Evolutionary conservation across 768 basidiomycete species (phyloP).

Genomic region (Mycena belliarum): DNA sequence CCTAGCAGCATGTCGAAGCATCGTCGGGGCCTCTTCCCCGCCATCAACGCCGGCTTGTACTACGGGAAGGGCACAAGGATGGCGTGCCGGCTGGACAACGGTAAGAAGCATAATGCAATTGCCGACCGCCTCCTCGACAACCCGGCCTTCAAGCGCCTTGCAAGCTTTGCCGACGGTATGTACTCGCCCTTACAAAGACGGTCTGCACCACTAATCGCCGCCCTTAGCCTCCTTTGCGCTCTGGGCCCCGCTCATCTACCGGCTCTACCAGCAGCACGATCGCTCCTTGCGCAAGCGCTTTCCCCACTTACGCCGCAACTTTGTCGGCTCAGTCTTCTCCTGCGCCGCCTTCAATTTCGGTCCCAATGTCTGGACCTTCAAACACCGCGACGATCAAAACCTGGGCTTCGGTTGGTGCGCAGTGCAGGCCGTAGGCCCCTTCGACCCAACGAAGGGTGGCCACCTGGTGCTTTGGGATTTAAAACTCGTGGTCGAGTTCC

Average conservation of each 20-base stretch:
- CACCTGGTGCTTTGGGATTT: constrained; percentile 19
- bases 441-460: constrained; percentile 29
- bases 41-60: neutral
- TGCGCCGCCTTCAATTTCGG: constrained; percentile 33
- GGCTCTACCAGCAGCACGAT: neutral
- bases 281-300: neutral
- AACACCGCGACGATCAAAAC: constrained; percentile 34
- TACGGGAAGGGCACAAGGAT: neutral
- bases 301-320: constrained; percentile 12
- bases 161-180: neutral
- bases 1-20: neutral
- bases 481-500: constrained; percentile 19
- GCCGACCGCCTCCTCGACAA: neutral
- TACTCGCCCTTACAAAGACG: neutral
- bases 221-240: neutral
- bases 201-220: neutral
- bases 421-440: constrained; percentile 30
- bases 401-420: constrained; percentile 32
- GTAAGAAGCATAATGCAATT: neutral
- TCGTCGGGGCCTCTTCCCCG: neutral
- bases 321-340: constrained; percentile 25
- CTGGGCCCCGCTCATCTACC: neutral
- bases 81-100: neutral
- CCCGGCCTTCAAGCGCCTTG: neutral
- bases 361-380: neutral